Percentiles rank a stretch among this genome's conserved stretches.
phyloP scores from a whole-genome alignment of 352 stramenopile genomes.

The Pythium utonaiense region DNA sequence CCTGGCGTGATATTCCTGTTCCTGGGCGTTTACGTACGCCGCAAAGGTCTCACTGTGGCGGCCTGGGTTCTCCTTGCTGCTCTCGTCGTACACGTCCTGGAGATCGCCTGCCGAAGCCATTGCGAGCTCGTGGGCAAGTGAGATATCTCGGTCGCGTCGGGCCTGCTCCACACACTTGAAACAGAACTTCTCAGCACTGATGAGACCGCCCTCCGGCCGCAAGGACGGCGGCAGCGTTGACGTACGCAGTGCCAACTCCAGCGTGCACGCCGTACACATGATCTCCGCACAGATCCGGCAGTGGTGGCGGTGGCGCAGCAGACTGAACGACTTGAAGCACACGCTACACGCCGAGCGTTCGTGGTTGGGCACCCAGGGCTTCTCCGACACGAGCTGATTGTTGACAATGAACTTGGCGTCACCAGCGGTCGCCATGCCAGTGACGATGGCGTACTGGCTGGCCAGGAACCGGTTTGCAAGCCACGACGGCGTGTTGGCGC shows the following conservation, averaged over 20 bases:
- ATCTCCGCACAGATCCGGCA: conserved; percentile 81
- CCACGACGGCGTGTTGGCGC: conserved; percentile 50
- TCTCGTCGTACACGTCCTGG: neutral
- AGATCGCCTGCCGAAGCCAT: conserved; percentile 4
- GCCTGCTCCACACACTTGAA: conserved; percentile 75
- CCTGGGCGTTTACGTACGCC: neutral
- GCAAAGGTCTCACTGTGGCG: neutral
- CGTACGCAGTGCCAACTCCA: conserved; percentile 56
- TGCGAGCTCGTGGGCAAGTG: conserved; percentile 8
- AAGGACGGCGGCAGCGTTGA: conserved; percentile 49
- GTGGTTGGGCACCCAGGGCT: conserved; percentile 66
- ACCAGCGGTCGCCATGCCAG: conserved; percentile 39
- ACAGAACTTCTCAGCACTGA: conserved; percentile 79
- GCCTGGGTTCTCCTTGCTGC: conserved; percentile 14
- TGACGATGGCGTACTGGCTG: conserved; percentile 33
- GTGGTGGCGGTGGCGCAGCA: conserved; percentile 73
- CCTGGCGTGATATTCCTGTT: conserved; percentile 1
- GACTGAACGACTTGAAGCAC: conserved; percentile 75
- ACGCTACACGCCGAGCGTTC: conserved; percentile 64
- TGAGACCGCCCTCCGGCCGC: conserved; percentile 57
- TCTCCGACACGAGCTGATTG: conserved; percentile 53
- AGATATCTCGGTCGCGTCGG: conserved; percentile 39
- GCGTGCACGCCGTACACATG: conserved; percentile 69
- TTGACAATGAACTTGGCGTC: conserved; percentile 69
- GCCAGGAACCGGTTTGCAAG: conserved; percentile 62